Evolutionary conservation across 2,329 filamentous ascomycete genomes (phyloP).

Genomic region (Alternaria incomplexa): DNA sequence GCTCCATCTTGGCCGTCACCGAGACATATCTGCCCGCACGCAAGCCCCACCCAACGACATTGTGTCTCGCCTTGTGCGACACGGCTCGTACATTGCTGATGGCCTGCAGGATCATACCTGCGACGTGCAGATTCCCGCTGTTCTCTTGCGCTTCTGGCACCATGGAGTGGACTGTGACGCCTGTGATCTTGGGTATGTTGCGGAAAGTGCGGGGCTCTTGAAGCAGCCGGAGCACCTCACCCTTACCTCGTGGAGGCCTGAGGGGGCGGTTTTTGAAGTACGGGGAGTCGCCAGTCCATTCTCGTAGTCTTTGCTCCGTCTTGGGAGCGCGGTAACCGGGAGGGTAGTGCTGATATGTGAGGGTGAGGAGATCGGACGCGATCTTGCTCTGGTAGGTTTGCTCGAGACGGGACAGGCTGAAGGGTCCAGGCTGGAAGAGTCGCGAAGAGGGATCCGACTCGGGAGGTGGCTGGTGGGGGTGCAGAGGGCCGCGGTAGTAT

Average conservation of each 20-base stretch:
- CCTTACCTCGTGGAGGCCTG: constrained; percentile 81
- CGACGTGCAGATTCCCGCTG: constrained; percentile 78
- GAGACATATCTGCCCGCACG: constrained; percentile 73
- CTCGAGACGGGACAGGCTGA: constrained; percentile 82
- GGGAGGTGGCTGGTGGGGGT: constrained; percentile 89
- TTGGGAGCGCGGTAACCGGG: constrained; percentile 72
- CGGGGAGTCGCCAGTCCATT: constrained; percentile 89
- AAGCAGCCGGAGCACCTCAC: constrained; percentile 71
- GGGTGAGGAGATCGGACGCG: constrained; percentile 83
- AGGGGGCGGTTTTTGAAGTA: constrained; percentile 92
- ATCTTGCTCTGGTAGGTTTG: constrained; percentile 90
- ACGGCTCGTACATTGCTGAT: constrained; percentile 79
- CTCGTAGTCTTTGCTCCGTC: constrained; percentile 70
- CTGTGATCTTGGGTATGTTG: constrained; percentile 82
- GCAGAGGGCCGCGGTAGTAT: constrained; percentile 91
- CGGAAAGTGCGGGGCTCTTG: constrained; percentile 74
- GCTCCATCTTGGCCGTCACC: constrained; percentile 77
- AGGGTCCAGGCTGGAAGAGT: constrained; percentile 88
- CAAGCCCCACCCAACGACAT: constrained; percentile 78
- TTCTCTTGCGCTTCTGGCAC: constrained; percentile 72
- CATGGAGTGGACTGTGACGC: constrained; percentile 80
- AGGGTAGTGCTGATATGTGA: constrained; percentile 85
- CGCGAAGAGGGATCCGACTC: constrained; percentile 86
- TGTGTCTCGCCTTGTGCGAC: constrained; percentile 72
- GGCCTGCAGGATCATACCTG: constrained; percentile 81